Evolutionary conservation across 83 land plant species (phyloP), one percentile per base, ranked within the genome.

Genomic region (Thuja plicata): DNA sequence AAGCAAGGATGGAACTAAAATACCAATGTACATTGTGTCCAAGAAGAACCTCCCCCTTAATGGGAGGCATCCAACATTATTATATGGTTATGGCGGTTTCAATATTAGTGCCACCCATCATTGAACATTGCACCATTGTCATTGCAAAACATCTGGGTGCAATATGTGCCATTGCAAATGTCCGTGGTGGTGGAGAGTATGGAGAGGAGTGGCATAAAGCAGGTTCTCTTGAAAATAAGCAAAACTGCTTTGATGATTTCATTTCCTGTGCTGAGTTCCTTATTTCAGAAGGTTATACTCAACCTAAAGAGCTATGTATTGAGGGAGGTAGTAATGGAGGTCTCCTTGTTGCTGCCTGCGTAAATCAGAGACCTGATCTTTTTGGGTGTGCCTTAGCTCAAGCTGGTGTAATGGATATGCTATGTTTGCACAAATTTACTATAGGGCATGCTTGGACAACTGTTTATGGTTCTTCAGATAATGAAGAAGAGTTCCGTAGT

Each of bases 361-460:
- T 91, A 50, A 92, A 92, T 66, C 93, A 91, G 93, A 92, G 93
- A 73, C 92, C 93, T 16, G 92, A 92, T 17, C 35, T 48, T 8
- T 43, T 35, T 41, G 30, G 93, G 40, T 92, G 93, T 91, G 93
- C 92, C 35, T 87, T 92, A 82, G 93, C 93, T 38, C 93, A 92
- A 70, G 92, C 89, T 78, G 93, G 93, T 62, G 93, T 92, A 21
- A 92, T 92, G 92, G 93, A 92, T 55, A 92, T 92, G 93, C 90
- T 92, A 30, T 90, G 92, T 15, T 92, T 91, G 54, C 93, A 92
- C 85, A 91, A 92, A 55, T 92, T 92, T 62, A 92, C 93, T 52
- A 91, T 92, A 30, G 93, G 93, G 24, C 93, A 92, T 91, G 89
- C 92, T 86, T 92, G 93, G 93, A 87, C 93, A 66, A 71, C 93